These are phyloP conservation scores for Andalucia godoyi DNA, from an alignment of 78 protist genomes.

Conservation along the genomic window DNA sequence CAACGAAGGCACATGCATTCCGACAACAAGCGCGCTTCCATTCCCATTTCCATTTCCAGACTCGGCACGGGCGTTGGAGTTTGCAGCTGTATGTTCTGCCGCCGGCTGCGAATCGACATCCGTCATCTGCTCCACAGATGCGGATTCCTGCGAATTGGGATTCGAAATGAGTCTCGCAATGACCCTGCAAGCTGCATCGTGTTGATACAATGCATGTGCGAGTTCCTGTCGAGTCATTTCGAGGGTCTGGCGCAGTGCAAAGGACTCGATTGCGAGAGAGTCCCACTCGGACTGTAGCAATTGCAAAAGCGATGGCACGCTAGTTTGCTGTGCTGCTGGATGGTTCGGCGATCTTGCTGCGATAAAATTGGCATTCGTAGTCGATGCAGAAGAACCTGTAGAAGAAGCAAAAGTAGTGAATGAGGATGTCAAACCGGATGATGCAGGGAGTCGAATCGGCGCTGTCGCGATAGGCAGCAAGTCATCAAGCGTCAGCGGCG, in stretches of 20 bases:
- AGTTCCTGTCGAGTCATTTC: slow-evolving; percentile 73
- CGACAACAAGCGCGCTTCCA: no score
- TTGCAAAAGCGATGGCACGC: slow-evolving; percentile 73
- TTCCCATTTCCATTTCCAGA: no score
- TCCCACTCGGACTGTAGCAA: slow-evolving; percentile 95
- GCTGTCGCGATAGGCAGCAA: slow-evolving; percentile 37
- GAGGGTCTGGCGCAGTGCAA: slow-evolving; percentile 66
- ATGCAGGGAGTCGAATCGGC: not conserved
- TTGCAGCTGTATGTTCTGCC: not conserved
- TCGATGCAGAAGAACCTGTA: no score
- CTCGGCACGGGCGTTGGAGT: slow-evolving; percentile 5
- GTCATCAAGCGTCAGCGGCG: slow-evolving; percentile 52
- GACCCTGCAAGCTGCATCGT: slow-evolving; percentile 97
- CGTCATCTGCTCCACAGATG: no score
- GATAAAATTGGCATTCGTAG: not conserved
- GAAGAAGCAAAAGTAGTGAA: not conserved
- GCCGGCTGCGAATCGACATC: not conserved
- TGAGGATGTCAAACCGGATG: not conserved
- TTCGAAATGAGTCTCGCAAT: slow-evolving; percentile 87
- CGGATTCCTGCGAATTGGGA: no score
- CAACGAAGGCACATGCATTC: no score
- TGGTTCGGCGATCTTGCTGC: not conserved
- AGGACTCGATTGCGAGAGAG: slow-evolving; percentile 80
- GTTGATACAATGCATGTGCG: slow-evolving; percentile 87
- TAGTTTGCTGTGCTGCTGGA: slow-evolving; percentile 31